Base-by-base conservation (phyloP, 2,329 filamentous ascomycete species). In the Aspergillus uvarum region DNA sequence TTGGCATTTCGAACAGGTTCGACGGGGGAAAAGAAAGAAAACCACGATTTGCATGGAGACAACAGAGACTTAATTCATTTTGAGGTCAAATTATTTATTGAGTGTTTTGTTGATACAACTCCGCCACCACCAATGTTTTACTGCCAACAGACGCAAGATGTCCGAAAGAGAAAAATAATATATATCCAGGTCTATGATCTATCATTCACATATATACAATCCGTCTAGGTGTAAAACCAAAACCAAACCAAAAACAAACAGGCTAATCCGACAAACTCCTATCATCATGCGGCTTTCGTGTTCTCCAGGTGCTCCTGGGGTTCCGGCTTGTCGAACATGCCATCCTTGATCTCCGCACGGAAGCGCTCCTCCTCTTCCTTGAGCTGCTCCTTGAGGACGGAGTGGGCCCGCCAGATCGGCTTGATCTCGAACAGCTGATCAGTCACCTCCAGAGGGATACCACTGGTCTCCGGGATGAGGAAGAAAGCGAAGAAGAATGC, bases 381-480 rank as follows among this genome's bases (percentile, higher is more conserved):
- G 12, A 78, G 64, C 44, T 75, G 67, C 7, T 60, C 68, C 62
- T 77, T 47, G 22, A 44, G 16, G 14, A 44, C 14, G 59, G 64
- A 60, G 61, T 77, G 74, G 14, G 75, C 76, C 29, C 61, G 65
- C 69, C 76, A 73, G 24, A 77, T 64, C 4, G 75, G 72, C 55
- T 74, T 74, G 54, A 69, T 67, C 61, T 71, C 77, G 68, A 89
- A 89, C 2, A 90, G 76, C 5, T 80, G 77, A 69, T 89, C 87
- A 80, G 89, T 87, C 31, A 80, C 80, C 73, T 90, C 87, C 3
- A 89, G 79, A 0, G 86, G 86, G 12, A 89, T 79, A 47, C 82
- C 80, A 77, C 88, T 89, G 3, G 87, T 89, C 77, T 89, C 87
- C 0, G 87, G 87, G 0, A 89, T 67, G 49, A 85, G 78, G 77